phyloP scores from a whole-genome alignment of 2,329 filamentous ascomycete genomes.

The Neodidymelliopsis sp. region DNA sequence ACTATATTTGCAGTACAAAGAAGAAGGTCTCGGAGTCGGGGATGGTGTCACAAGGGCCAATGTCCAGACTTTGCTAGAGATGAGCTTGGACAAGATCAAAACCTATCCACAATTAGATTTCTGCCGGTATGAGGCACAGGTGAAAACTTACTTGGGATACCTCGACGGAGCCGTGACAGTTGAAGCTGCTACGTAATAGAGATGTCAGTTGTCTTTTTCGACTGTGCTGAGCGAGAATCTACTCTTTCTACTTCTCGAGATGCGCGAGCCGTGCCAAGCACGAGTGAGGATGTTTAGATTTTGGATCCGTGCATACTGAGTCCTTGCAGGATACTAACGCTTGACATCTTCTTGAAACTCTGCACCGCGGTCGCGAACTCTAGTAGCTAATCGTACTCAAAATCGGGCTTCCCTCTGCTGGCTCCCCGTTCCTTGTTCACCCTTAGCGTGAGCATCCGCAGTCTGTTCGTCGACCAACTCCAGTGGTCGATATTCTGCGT shows the following conservation, averaged over 20 bases:
- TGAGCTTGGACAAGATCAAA: neutral
- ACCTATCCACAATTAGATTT: neutral
- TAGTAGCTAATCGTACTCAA: no score
- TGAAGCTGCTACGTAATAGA: no score
- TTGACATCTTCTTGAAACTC: no score
- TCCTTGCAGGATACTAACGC: no score
- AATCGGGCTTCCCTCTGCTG: constrained; percentile 33
- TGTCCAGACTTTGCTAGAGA: neutral
- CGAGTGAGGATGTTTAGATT: no score
- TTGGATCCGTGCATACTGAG: no score
- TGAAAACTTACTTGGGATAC: neutral
- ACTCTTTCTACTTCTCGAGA: no score
- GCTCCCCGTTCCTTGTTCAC: constrained; percentile 58
- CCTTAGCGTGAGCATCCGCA: constrained; percentile 67
- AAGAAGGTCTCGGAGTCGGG: neutral
- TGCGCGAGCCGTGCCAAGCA: no score
- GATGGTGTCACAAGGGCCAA: neutral
- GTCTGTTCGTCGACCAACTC: constrained; percentile 60
- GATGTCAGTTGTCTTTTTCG: no score
- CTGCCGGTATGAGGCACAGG: neutral
- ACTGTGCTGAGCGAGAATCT: no score
- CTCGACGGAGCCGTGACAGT: no score
- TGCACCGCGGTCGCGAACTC: no score
- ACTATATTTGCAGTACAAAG: constrained; percentile 7
- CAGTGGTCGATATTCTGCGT: constrained; percentile 71